Evolutionary conservation across 805 yeast species (phyloP), one percentile per base, ranked within the genome.

Genomic region (Monosporozyma yasuniensis): DNA sequence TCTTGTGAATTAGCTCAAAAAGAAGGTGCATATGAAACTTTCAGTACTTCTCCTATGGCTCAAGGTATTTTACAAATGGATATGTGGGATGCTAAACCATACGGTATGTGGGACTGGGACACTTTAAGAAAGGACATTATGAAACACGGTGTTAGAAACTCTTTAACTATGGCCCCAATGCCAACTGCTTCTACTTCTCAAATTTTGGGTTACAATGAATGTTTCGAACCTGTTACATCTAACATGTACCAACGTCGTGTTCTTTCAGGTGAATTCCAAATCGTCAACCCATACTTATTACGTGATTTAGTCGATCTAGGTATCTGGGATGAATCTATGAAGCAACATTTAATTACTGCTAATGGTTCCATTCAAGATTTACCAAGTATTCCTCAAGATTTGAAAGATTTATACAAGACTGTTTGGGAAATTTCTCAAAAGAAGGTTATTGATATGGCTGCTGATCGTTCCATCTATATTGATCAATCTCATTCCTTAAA

Each of bases 111-210:
- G 71, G 95, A 90, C 60, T 90, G 97, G 97, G 84, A 79, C 55
- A 55, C 61, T 1, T 67, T 87, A 57, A 87, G 83, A 65, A 68
- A 67, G 8, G 70, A 76, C 38, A 73, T 91, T 51, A 68, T 69
- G 35, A 65, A 68, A 78, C 64, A 78, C 59, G 98, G 98, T 25
- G 60, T 90, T 32, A 73, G 97, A 61, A 90, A 90, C 70, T 90
- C 97, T 2, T 69, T 90, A 47, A 67, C 89, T 12, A 90, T 90
- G 22, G 96, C 93, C 0, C 93, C 96, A 46, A 90, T 90, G 98
- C 98, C 98, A 19, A 90, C 98, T 9, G 98, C 98, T 1, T 88
- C 97, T 0, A 91, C 98, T 1, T 91, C 98, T 2, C 96, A 89
- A 70, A 89, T 90, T 43, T 73, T 90, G 47, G 97, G 97, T 30